phyloP scores from a whole-genome alignment of 371 early-diverging fungal genomes.

The Circinella umbellata region DNA sequence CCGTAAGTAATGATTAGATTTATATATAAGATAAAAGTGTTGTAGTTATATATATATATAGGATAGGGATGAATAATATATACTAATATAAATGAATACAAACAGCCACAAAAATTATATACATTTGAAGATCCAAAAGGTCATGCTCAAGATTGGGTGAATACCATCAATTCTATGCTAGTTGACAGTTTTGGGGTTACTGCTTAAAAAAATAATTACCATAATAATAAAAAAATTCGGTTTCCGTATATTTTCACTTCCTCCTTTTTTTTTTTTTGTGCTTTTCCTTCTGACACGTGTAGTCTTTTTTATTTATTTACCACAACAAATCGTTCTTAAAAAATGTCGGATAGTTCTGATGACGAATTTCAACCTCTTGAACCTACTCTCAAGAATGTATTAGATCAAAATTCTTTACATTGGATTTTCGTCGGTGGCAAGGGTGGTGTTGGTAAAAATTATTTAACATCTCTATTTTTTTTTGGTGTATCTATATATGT shows the following conservation, averaged over 20 bases:
- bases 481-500: too few species aligned
- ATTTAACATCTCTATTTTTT: too few species aligned
- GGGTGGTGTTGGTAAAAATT: conserved; percentile 85
- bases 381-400: conserved; percentile 90
- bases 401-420: conserved; percentile 92
- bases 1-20: conserved; percentile 44
- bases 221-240: background rate
- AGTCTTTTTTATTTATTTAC: background rate
- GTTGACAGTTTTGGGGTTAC: conserved; percentile 56
- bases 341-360: conserved; percentile 56
- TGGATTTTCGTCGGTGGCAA: conserved; percentile 99
- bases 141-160: conserved; percentile 61
- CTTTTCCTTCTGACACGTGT: background rate
- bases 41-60: too few species aligned
- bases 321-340: background rate
- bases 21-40: too few species aligned
- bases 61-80: too few species aligned
- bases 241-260: background rate
- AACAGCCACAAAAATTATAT: conserved; percentile 60
- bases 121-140: conserved; percentile 60
- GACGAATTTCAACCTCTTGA: conserved; percentile 73
- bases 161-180: conserved; percentile 54
- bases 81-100: background rate
- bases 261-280: background rate
- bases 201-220: conserved; percentile 12